phyloP scores from a whole-genome alignment of 345 rosid species.

The Laguncularia racemosa region DNA sequence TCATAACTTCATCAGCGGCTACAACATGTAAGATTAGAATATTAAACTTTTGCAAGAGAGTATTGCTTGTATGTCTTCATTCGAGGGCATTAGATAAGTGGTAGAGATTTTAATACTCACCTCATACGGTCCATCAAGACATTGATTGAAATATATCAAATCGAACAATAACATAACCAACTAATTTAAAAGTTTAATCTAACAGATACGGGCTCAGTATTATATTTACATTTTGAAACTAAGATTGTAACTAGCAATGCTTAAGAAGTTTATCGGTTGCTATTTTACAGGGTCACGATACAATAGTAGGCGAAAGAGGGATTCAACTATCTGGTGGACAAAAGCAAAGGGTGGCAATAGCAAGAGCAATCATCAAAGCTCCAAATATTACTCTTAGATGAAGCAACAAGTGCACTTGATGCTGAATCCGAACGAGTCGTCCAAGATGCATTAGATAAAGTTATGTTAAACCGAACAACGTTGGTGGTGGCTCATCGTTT shows the following conservation, averaged over 20 bases:
- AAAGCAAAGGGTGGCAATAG: constrained; percentile 30
- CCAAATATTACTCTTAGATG: constrained; percentile 27
- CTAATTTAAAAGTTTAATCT: too few species aligned
- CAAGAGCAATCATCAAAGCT: constrained; percentile 22
- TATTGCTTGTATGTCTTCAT: too few species aligned
- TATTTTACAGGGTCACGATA: constrained; percentile 16
- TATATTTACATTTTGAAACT: too few species aligned
- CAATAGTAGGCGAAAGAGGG: constrained; percentile 27
- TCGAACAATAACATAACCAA: too few species aligned
- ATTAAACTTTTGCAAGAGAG: too few species aligned
- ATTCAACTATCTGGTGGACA: constrained; percentile 29
- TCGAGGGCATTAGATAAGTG: too few species aligned
- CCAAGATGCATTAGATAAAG: constrained; percentile 24
- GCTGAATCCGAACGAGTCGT: constrained; percentile 25
- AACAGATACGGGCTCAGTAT: too few species aligned
- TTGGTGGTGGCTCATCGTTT: constrained; percentile 23
- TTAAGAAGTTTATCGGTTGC: too few species aligned
- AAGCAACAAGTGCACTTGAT: constrained; percentile 28
- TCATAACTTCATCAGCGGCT: constrained; percentile 68
- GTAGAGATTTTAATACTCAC: too few species aligned
- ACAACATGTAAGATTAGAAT: constrained; percentile 38
- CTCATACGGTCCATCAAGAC: too few species aligned
- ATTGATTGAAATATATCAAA: too few species aligned
- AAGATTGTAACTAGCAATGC: too few species aligned
- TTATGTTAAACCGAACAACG: constrained; percentile 21